Conservation (phyloP, 176 grass and related monocot species). For the Bromus sterilis region DNA sequence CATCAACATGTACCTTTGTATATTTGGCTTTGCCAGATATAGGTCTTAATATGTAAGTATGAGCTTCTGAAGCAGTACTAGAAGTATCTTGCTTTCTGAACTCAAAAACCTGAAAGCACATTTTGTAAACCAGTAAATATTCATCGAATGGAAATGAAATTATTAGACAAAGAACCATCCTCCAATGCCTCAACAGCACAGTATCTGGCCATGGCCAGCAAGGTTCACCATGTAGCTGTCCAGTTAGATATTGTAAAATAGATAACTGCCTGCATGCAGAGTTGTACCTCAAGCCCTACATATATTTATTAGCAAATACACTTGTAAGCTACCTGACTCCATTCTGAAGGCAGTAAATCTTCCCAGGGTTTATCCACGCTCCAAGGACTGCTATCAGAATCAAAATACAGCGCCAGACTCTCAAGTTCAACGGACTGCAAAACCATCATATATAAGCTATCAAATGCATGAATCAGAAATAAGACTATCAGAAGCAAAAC, state of each 20-base stretch:
- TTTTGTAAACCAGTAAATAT: constrained; percentile 9
- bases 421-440: constrained; percentile 89
- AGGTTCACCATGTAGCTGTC: background rate
- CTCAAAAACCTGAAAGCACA: constrained; percentile 77
- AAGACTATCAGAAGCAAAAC: background rate
- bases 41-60: constrained; percentile 76
- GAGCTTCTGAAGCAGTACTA: constrained; percentile 36
- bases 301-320: constrained; percentile 14
- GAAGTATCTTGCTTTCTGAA: constrained; percentile 36
- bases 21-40: constrained; percentile 92
- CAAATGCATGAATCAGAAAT: constrained; percentile 12
- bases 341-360: constrained; percentile 89
- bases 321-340: constrained; percentile 67
- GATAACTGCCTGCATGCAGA: background rate
- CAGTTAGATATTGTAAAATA: background rate
- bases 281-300: background rate
- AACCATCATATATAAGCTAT: constrained; percentile 28
- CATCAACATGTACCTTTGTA: constrained; percentile 65
- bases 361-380: constrained; percentile 72
- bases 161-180: background rate
- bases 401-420: constrained; percentile 93
- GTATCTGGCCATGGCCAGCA: background rate
- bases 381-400: constrained; percentile 90
- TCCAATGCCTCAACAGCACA: background rate
- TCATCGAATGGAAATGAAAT: constrained; percentile 5